phyloP scores from a whole-genome alignment of 768 basidiomycete species.

The Russula emetica region DNA sequence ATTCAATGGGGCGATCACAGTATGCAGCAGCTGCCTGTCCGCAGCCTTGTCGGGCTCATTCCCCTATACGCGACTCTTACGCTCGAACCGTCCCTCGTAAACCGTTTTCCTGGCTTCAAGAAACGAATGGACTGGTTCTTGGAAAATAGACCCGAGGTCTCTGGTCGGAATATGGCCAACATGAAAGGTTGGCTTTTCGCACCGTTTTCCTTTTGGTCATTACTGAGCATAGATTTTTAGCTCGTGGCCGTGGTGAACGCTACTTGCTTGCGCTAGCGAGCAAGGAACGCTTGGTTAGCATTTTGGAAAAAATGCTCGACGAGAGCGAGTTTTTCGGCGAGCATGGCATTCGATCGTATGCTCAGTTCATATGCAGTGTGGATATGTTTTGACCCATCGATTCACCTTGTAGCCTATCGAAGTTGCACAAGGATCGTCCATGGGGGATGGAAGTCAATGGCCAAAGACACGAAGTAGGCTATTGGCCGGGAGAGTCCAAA shows the following conservation, averaged over 20 bases:
- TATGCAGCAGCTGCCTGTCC: constrained; percentile 92
- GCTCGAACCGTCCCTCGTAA: constrained; percentile 82
- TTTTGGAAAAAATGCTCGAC: constrained; percentile 95
- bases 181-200: constrained; percentile 62
- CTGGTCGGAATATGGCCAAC: constrained; percentile 91
- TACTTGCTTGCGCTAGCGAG: constrained; percentile 84
- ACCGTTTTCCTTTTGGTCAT: not conserved
- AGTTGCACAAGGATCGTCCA: constrained; percentile 84
- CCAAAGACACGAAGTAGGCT: constrained; percentile 84
- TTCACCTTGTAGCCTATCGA: constrained; percentile 61
- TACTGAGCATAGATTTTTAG: constrained; percentile 30
- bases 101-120: constrained; percentile 95
- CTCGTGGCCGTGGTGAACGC: constrained; percentile 73
- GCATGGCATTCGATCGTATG: constrained; percentile 92
- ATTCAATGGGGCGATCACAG: constrained; percentile 82
- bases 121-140: constrained; percentile 99
- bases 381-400: not conserved
- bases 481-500: constrained; percentile 97
- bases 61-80: constrained; percentile 94
- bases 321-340: constrained; percentile 96
- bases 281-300: constrained; percentile 83
- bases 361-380: constrained; percentile 21
- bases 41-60: constrained; percentile 95
- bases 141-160: constrained; percentile 83
- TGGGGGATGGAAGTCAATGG: constrained; percentile 96